phyloP scores from a whole-genome alignment of 2,329 filamentous ascomycete genomes.

The Exophiala spinifera region DNA sequence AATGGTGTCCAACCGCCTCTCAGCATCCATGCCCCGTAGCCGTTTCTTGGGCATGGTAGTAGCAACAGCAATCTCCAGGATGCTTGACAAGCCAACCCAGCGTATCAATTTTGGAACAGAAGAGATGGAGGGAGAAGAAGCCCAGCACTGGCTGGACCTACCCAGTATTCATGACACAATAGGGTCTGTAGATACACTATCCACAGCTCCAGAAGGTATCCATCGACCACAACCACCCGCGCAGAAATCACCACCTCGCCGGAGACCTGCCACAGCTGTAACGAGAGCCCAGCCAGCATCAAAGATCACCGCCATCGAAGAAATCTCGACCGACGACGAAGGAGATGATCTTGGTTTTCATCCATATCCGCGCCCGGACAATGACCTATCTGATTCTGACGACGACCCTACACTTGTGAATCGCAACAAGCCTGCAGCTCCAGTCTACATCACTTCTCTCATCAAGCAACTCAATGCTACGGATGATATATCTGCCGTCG shows the following conservation, averaged over 20 bases:
- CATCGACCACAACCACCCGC: no score
- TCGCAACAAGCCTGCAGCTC: constrained; percentile 75
- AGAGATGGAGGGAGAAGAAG: constrained; percentile 70
- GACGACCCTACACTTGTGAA: constrained; percentile 86
- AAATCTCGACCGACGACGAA: constrained; percentile 52
- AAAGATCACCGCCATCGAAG: constrained; percentile 58
- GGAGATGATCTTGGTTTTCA: constrained; percentile 66
- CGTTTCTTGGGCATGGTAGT: constrained; percentile 86
- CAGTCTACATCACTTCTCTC: constrained; percentile 56
- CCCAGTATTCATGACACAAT: constrained; percentile 60
- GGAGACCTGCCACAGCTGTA: constrained; percentile 4
- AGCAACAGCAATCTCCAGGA: constrained; percentile 66
- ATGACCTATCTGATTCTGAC: constrained; percentile 85
- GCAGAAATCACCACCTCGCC: not conserved
- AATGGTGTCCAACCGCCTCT: constrained; percentile 79
- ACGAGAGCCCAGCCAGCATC: constrained; percentile 30
- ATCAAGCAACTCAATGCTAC: constrained; percentile 58
- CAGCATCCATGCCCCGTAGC: constrained; percentile 68
- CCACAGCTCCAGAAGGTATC: constrained; percentile 8
- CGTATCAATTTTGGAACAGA: constrained; percentile 81
- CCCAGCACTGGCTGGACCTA: constrained; percentile 69
- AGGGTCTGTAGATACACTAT: constrained; percentile 44
- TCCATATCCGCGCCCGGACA: constrained; percentile 80
- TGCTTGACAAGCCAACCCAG: constrained; percentile 66
- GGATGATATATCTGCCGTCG: constrained; percentile 81